Percentiles rank a stretch among this genome's conserved stretches.
Conservation (phyloP, 2,329 filamentous ascomycete species). For the Neonectria coccinea region DNA sequence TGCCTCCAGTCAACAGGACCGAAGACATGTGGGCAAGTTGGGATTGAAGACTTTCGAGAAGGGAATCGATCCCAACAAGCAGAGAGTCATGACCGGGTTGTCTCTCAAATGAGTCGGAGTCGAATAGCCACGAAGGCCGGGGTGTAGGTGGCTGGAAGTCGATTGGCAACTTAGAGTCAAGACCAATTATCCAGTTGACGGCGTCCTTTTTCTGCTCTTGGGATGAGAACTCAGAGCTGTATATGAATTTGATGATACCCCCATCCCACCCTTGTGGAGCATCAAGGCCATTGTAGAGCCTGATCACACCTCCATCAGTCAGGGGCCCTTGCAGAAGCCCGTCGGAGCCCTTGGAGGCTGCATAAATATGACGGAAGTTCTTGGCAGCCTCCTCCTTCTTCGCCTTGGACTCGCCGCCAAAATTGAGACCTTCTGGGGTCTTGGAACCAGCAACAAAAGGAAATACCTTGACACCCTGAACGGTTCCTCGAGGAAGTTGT, state of each 20-base stretch:
- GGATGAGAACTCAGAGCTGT: conserved; percentile 46
- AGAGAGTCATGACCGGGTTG: conserved; percentile 67
- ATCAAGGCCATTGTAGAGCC: conserved; percentile 64
- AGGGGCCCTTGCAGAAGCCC: conserved; percentile 84
- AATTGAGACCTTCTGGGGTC: conserved; percentile 76
- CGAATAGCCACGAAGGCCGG: conserved; percentile 68
- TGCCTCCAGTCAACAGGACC: conserved; percentile 86
- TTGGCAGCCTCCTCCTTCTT: conserved; percentile 83
- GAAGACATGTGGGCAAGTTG: conserved; percentile 89
- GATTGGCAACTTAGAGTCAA: conserved; percentile 78
- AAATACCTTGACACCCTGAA: conserved; percentile 78
- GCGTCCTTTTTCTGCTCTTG: conserved; percentile 61
- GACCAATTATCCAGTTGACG: conserved; percentile 79
- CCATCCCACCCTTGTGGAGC: conserved; percentile 79
- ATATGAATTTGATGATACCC: conserved; percentile 83
- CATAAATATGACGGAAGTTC: conserved; percentile 78
- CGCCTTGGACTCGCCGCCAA: conserved; percentile 87
- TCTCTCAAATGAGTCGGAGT: conserved; percentile 62
- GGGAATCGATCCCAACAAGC: conserved; percentile 85
- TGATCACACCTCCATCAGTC: conserved; percentile 88
- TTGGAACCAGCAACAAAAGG: conserved; percentile 77
- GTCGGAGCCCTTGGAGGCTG: conserved; percentile 63
- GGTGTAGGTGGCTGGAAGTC: conserved; percentile 82
- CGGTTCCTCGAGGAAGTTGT: conserved; percentile 73
- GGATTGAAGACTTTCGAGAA: conserved; percentile 78